Evolutionary conservation across 2,329 filamentous ascomycete species (phyloP).

Genomic region (Monosporascus sp.): DNA sequence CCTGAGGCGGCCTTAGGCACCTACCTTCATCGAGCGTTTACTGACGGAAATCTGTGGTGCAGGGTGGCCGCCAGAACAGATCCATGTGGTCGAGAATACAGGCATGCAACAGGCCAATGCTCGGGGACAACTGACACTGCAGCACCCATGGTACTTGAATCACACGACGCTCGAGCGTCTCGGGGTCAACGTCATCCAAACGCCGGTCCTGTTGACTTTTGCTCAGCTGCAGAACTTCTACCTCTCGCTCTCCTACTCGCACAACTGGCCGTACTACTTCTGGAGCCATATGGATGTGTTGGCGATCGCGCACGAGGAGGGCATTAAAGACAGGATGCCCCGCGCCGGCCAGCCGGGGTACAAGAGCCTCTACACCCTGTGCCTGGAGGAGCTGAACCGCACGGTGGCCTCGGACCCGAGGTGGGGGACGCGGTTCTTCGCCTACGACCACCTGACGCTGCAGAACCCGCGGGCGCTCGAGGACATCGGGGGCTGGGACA

Average conservation of each 20-base stretch:
- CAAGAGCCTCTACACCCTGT: conserved; percentile 36
- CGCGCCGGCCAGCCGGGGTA: conserved; percentile 30
- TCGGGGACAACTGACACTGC: conserved; percentile 39
- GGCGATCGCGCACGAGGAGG: conserved; percentile 37
- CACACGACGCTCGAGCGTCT: conserved; percentile 43
- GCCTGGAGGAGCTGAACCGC: conserved; percentile 29
- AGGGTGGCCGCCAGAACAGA: conserved; percentile 50
- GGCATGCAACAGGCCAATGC: conserved; percentile 49
- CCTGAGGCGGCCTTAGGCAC: too few relatives aligned
- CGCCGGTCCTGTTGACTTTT: conserved; percentile 47
- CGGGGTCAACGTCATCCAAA: conserved; percentile 45
- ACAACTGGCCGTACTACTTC: conserved; percentile 45
- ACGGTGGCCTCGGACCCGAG: conserved; percentile 25
- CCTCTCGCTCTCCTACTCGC: conserved; percentile 37
- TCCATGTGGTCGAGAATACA: conserved; percentile 56
- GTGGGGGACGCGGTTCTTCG: conserved; percentile 52
- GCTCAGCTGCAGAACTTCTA: conserved; percentile 52
- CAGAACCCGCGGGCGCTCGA: conserved; percentile 49
- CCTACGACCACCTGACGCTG: conserved; percentile 52
- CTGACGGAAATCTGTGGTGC: background rate
- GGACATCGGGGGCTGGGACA: conserved; percentile 51
- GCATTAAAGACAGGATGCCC: conserved; percentile 26
- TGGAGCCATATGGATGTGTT: conserved; percentile 54
- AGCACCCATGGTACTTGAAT: conserved; percentile 54
- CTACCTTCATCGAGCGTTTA: background rate